phyloP scores from a whole-genome alignment of 768 basidiomycete species.

The Lepiota subincarnata region DNA sequence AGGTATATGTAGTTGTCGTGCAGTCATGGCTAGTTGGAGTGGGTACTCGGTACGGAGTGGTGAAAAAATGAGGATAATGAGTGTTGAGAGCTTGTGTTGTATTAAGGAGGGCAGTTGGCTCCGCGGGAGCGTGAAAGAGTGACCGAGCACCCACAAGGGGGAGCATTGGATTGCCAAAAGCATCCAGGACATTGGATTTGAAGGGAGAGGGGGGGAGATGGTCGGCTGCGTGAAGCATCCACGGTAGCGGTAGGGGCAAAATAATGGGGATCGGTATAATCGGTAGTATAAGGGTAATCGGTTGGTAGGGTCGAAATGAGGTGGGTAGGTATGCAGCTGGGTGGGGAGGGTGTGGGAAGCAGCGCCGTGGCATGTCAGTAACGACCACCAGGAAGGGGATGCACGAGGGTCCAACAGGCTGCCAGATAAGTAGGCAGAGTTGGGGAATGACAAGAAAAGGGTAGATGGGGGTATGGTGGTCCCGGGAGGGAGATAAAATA shows the following conservation, averaged over 20 bases:
- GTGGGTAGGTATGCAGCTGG: neutral
- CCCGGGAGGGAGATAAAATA: neutral
- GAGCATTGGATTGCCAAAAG: neutral
- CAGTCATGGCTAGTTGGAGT: neutral
- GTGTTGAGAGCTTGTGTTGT: neutral
- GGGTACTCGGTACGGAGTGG: conserved; percentile 3
- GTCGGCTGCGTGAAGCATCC: neutral
- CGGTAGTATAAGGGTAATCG: conserved; percentile 6
- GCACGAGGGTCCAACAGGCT: neutral
- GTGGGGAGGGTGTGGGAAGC: neutral
- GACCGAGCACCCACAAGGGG: neutral
- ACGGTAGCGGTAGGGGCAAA: neutral
- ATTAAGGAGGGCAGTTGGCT: neutral
- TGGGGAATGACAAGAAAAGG: neutral
- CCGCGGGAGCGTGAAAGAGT: neutral
- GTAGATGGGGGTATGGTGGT: no score
- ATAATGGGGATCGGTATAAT: conserved; percentile 3
- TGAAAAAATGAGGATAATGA: neutral
- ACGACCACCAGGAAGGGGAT: neutral
- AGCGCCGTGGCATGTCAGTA: neutral
- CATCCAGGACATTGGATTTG: neutral
- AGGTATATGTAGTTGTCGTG: neutral
- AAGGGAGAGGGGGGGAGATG: neutral
- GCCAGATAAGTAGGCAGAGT: neutral
- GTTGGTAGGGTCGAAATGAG: neutral